phyloP scores from a whole-genome alignment of 192 early-diverging fungal species.

The Glomus cerebriforme region DNA sequence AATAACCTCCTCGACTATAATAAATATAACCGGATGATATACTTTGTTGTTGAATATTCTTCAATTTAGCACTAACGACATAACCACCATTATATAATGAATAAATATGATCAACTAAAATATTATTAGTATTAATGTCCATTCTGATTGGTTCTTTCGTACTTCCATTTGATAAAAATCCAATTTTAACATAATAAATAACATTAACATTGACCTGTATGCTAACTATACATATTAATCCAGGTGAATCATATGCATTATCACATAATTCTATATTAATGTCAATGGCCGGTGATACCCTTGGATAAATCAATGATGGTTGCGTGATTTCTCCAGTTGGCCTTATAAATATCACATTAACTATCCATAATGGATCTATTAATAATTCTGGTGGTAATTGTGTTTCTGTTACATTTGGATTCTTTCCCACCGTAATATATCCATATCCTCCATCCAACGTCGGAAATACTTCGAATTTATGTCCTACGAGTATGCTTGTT shows the following conservation, averaged over 20 bases:
- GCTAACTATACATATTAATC: neutral
- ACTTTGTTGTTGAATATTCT: neutral
- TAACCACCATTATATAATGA: neutral
- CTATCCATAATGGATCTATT: neutral
- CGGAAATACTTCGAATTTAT: neutral
- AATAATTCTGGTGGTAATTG: neutral
- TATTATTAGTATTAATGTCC: neutral
- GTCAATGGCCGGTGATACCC: no score
- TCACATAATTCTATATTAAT: constrained; percentile 8
- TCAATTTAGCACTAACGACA: neutral
- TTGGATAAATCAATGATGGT: neutral
- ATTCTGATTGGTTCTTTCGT: neutral
- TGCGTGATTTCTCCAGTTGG: no score
- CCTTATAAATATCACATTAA: neutral
- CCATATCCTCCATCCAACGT: constrained; percentile 5
- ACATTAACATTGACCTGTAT: neutral
- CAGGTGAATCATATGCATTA: neutral
- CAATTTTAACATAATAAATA: neutral
- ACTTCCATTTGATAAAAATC: constrained; percentile 1
- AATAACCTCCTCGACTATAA: neutral
- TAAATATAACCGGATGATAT: neutral
- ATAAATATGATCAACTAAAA: neutral
- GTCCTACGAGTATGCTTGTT: neutral
- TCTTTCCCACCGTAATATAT: neutral
- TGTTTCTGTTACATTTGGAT: neutral